Base-by-base conservation (phyloP, 495 filamentous ascomycete genomes). In the Penicillium dipodomyicola region DNA sequence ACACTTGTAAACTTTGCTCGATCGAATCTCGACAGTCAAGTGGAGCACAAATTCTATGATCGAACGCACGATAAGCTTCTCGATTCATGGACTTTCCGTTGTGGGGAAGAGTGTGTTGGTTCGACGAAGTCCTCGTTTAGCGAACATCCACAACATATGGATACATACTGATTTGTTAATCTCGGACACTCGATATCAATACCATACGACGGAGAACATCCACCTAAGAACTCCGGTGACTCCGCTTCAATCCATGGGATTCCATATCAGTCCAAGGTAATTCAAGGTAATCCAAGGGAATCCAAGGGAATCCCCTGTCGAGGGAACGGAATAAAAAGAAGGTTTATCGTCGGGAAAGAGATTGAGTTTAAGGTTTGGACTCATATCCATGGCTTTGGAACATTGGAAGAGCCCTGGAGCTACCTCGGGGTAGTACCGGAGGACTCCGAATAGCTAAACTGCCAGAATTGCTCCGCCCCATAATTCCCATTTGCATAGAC, bases 321-420 rank as follows among this genome's bases (percentile, higher is more conserved):
- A 0, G 30, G 30, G 3, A 12, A 30, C 29, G 35, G 39, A 43
- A 5, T 25, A 2, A 9, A 9, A 44, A 11, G 27, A 27, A 45
- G 35, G 30, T 37, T 52, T 52, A 46, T 35, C 6, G 30, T 44
- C 22, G 9, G 32, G 12, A 20, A 19, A 11, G n/a, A 33, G 42
- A 37, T 54, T 54, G 30, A 54, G 42, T 47, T 54, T 47, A 41
- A 19, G 20, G 37, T 32, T 42, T 35, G 20, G 27, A 44, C 32
- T 40, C 23, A 25, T 25, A 25, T 25, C 23, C 27, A 29, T 29
- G 27, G 27, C 5, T 27, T 27, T 27, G 25, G 25, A 8, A 27
- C 5, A 27, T 27, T 27, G 25, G 0, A 23, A 23, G 23, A 23
- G 23, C 5, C 23, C 23, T 5, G 3, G 3, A 23, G 2, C 2